Conservation (phyloP, 2,329 filamentous ascomycete genomes). For the Dactylellina haptotyla region DNA sequence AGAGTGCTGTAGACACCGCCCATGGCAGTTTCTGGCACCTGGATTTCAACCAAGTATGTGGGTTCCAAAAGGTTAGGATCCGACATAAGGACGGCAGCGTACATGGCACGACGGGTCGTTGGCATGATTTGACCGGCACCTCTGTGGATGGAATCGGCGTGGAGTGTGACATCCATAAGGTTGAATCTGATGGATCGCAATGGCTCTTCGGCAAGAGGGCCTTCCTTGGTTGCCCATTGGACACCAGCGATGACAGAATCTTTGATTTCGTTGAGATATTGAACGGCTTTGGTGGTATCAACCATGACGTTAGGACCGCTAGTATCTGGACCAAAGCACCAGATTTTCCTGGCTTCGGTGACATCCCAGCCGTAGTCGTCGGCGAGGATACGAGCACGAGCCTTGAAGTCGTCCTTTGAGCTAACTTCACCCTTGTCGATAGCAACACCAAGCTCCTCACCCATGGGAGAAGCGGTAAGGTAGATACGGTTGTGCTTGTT, state of each 20-base stretch:
- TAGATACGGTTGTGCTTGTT: conserved; percentile 99
- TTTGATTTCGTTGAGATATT: conserved; percentile 99
- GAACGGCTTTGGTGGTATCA: conserved; percentile 99
- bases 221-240: conserved; percentile 99
- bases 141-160: conserved; percentile 99
- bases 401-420: conserved; percentile 98
- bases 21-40: conserved; percentile 98
- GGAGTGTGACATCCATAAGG: conserved; percentile 98
- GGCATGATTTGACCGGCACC: conserved; percentile 99
- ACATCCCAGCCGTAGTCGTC: conserved; percentile 99
- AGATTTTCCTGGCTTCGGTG: conserved; percentile 99
- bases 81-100: conserved; percentile 89
- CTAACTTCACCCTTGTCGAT: conserved; percentile 93
- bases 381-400: conserved; percentile 91
- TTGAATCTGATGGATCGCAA: conserved; percentile 98
- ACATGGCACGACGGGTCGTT: conserved; percentile 95
- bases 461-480: conserved; percentile 88
- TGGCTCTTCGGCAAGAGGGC: conserved; percentile 96
- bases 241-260: conserved; percentile 99
- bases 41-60: conserved; percentile 98
- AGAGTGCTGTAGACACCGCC: conserved; percentile 99
- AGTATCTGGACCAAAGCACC: conserved; percentile 99
- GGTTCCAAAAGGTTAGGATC: conserved; percentile 93
- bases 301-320: conserved; percentile 93
- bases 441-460: conserved; percentile 87